These are phyloP conservation scores for Fomitopsis pinicola DNA, from an alignment of 1,284 basidiomycete genomes.

Conservation along the genomic window DNA sequence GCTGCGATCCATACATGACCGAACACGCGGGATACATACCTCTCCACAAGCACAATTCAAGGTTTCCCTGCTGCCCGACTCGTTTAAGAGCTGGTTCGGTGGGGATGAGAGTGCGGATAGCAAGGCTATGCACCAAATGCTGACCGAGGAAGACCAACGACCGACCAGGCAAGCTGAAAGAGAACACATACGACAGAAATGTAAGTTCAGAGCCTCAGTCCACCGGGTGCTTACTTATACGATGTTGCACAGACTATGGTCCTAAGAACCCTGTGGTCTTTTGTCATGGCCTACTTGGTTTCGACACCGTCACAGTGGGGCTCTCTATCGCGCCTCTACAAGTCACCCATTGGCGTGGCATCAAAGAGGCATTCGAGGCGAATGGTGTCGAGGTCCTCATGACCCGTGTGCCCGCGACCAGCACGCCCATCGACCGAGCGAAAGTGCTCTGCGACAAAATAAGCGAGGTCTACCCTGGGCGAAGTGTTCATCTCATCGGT, in stretches of 20 bases:
- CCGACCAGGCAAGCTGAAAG: conserved; percentile 49
- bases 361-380: conserved; percentile 84
- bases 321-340: conserved; percentile 75
- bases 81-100: conserved; percentile 51
- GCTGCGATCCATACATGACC: conserved; percentile 53
- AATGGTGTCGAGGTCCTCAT: conserved; percentile 91
- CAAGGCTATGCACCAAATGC: conserved; percentile 41
- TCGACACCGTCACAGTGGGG: conserved; percentile 74
- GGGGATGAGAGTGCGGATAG: conserved; percentile 37
- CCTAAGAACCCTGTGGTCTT: conserved; percentile 86
- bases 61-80: conserved; percentile 18
- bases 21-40: conserved; percentile 28
- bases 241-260: conserved; percentile 49
- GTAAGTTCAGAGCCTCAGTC: conserved; percentile 37
- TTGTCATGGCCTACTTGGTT: conserved; percentile 90
- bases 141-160: conserved; percentile 56
- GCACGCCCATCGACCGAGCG: conserved; percentile 82
- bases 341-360: conserved; percentile 93
- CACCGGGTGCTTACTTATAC: neutral
- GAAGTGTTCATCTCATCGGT: conserved; percentile 86
- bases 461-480: conserved; percentile 73
- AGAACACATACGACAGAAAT: conserved; percentile 60
- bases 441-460: conserved; percentile 82
- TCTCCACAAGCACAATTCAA: conserved; percentile 22
- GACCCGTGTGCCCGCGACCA: conserved; percentile 88